Evolutionary conservation across 345 rosid species (phyloP).

Genomic region (Excoecaria agallocha): DNA sequence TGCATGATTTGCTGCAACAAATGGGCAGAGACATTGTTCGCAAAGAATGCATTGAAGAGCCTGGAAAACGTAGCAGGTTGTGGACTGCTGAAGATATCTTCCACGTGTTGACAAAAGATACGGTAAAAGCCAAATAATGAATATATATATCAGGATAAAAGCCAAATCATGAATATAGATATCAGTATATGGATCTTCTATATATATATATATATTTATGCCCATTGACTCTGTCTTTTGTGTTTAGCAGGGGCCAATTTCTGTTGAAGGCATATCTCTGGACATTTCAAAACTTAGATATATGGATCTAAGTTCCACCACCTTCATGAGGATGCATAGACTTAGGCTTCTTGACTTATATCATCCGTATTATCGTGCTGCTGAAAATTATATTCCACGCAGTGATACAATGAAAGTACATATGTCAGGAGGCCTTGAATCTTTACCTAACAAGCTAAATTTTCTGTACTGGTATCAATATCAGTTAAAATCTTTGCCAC

Average conservation of each 20-base stretch:
- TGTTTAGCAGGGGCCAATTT: background rate
- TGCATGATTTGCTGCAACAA: slow-evolving; percentile 8
- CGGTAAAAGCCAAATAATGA: background rate
- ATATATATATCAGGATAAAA: too few species aligned
- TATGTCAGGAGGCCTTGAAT: background rate
- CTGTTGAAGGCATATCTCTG: background rate
- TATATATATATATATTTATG: too few species aligned
- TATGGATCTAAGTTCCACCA: background rate
- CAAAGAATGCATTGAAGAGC: background rate
- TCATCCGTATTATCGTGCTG: background rate
- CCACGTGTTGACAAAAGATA: background rate
- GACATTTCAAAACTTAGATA: background rate
- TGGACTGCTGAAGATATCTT: background rate
- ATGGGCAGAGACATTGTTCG: slow-evolving; percentile 10
- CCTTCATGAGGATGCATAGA: background rate
- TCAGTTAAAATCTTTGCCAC: slow-evolving; percentile 10
- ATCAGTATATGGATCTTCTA: too few species aligned
- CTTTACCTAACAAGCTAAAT: slow-evolving; percentile 5
- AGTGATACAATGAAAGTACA: background rate
- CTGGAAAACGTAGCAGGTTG: slow-evolving; percentile 1
- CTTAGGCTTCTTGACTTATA: background rate
- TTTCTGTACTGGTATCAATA: slow-evolving; percentile 3
- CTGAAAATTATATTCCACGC: background rate
- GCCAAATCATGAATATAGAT: too few species aligned
- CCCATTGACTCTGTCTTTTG: too few species aligned